phyloP scores from a whole-genome alignment of 305 asterid genomes.

The Ilex paraguariensis region DNA sequence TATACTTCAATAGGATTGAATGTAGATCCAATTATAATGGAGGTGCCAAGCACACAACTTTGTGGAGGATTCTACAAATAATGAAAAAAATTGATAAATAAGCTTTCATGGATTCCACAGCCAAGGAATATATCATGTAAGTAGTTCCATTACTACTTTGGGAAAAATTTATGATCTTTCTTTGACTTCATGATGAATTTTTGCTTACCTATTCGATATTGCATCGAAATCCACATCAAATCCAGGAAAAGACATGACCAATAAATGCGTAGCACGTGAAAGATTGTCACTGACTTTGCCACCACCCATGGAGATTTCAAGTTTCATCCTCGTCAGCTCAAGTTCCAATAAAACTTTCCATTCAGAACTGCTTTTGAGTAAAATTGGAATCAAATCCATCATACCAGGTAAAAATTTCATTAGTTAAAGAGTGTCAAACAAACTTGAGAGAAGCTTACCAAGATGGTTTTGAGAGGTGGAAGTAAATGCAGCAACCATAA shows the following conservation, averaged over 20 bases:
- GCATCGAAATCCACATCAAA: slow-evolving; percentile 37
- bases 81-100: too few species aligned
- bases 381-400: slow-evolving; percentile 10
- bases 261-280: slow-evolving; percentile 69
- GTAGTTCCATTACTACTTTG: too few species aligned
- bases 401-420: slow-evolving; percentile 1
- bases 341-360: slow-evolving; percentile 54
- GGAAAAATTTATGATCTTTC: too few species aligned
- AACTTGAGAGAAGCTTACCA: slow-evolving; percentile 28
- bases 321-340: slow-evolving; percentile 69
- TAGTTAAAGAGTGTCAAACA: too few species aligned
- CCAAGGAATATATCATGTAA: too few species aligned
- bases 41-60: too few species aligned
- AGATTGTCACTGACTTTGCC: slow-evolving; percentile 53
- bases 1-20: too few species aligned
- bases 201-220: slow-evolving; percentile 51
- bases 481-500: slow-evolving; percentile 71
- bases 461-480: slow-evolving; percentile 45
- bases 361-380: slow-evolving; percentile 35
- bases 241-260: slow-evolving; percentile 45
- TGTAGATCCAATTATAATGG: too few species aligned
- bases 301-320: slow-evolving; percentile 67
- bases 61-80: too few species aligned
- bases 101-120: too few species aligned
- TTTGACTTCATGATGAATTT: background rate